Percentiles rank a stretch among this genome's conserved stretches.
These are phyloP conservation scores for Apiospora sp. DNA, from an alignment of 2,329 filamentous ascomycete genomes.

Conservation along the genomic window DNA sequence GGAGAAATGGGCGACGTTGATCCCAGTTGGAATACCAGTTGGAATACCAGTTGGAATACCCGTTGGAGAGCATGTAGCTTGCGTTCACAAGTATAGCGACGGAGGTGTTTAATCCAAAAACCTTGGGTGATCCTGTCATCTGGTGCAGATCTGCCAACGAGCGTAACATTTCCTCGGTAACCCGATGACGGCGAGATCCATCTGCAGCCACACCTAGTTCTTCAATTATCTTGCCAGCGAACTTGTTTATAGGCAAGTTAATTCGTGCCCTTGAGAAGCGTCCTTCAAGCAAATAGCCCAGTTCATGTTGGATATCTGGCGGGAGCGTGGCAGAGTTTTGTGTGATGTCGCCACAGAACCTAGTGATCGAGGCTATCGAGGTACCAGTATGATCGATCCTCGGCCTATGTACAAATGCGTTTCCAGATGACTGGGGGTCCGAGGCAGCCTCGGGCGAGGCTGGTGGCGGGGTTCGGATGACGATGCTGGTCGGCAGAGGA, in stretches of 20 bases:
- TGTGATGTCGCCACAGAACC: not conserved
- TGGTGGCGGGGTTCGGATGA: not conserved
- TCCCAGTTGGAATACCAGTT: too few species aligned
- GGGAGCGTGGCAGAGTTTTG: not conserved
- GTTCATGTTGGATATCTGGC: not conserved
- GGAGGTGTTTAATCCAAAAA: not conserved
- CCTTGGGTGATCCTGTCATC: conserved; percentile 4
- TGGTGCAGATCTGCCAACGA: not conserved
- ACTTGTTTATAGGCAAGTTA: not conserved
- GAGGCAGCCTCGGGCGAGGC: not conserved
- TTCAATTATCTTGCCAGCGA: not conserved
- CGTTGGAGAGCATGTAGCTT: not conserved
- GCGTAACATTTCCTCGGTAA: not conserved
- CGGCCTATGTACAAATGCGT: not conserved
- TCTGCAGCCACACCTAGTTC: not conserved
- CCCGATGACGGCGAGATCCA: not conserved
- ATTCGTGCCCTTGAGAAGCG: not conserved
- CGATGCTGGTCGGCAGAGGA: not conserved
- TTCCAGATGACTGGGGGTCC: not conserved
- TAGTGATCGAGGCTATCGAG: not conserved
- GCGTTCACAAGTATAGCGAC: not conserved
- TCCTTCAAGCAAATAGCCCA: not conserved
- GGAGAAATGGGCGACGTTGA: too few species aligned
- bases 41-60: too few species aligned
- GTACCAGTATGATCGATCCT: not conserved